Evolutionary conservation across 768 basidiomycete species (phyloP).

Genomic region (Coprinellus micaceus): DNA sequence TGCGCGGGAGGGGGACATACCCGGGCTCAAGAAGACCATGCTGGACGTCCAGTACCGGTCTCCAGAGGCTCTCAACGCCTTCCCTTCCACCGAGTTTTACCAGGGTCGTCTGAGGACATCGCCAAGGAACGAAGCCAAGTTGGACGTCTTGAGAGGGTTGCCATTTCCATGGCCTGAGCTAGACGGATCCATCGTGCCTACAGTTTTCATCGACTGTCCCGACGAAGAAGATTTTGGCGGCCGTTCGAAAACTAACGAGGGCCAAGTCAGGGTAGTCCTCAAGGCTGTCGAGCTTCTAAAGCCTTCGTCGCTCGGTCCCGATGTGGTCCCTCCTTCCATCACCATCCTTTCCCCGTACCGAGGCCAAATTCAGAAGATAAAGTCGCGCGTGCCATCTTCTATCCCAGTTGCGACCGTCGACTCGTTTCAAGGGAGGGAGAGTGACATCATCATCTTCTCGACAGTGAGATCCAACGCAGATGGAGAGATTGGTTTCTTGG

Average conservation of each 20-base stretch:
- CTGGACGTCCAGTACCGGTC: conserved; percentile 69
- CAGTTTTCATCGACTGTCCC: conserved; percentile 55
- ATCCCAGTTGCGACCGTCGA: conserved; percentile 49
- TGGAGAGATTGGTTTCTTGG: conserved; percentile 63
- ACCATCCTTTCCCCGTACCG: conserved; percentile 60
- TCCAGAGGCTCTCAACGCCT: conserved; percentile 50
- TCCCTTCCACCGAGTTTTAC: conserved; percentile 65
- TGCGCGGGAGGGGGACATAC: conserved; percentile 24
- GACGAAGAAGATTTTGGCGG: conserved; percentile 57
- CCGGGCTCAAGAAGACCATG: conserved; percentile 54
- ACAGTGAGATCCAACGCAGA: conserved; percentile 59
- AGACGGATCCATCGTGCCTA: conserved; percentile 37
- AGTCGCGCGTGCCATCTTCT: conserved; percentile 34
- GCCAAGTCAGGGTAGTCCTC: conserved; percentile 52
- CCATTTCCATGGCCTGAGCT: conserved; percentile 57
- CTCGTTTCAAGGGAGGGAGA: conserved; percentile 67
- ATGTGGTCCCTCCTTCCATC: conserved; percentile 28
- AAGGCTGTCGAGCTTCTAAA: conserved; percentile 43
- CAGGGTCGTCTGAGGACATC: not conserved
- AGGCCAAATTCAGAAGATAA: conserved; percentile 50
- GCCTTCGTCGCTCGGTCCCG: conserved; percentile 3
- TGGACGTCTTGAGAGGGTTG: conserved; percentile 38
- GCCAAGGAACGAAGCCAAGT: conserved; percentile 31
- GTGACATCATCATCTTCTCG: conserved; percentile 63
- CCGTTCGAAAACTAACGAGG: conserved; percentile 58